Evolutionary conservation across 1,284 basidiomycete genomes (phyloP), one percentile per base, ranked within the genome.

Genomic region (Sporisorium sorghi): DNA sequence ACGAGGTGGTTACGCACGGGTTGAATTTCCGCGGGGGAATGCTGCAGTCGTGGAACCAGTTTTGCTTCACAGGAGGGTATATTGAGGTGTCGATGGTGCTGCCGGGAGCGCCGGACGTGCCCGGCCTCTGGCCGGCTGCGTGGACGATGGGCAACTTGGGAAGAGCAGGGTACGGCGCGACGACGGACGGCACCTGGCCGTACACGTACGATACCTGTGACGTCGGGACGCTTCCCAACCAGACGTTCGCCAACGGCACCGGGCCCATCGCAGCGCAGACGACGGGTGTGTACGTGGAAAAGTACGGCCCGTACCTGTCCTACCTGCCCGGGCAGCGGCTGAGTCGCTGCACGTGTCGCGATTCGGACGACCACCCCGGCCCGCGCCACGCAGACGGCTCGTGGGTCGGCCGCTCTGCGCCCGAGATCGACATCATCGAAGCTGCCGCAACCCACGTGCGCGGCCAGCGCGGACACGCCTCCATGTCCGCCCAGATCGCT

Each of bases 401-500:
- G 0, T 81, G 60, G 59, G 74, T 77, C 14, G 83, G 77, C 2
- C 89, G 93, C 32, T 87, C 90, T 0, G 92, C 93, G 0, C 93
- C 93, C 6, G 93, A 95, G 85, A 93, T 96, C 60, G 92, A 93
- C 85, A 86, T 93, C 40, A 87, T 93, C 63, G 92, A 93, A 83
- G 91, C 91, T 14, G 57, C 65, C 10, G 85, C 86, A 21, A 78
- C 80, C 11, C 75, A 78, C 48, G 47, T 58, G 8, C 52, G 54
- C 0, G 66, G 64, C 11, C 58, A 55, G 39, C 62, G 77, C n/a
- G 80, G 81, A 7, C 66, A 63, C 40, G 72, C 72, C 17, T 80
- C 77, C 40, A 76, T 80, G 73, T 81, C 78, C 4, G 58, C 69
- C 7, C 82, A 84, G 56, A 67, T 81, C 6, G 81, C 80, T 2